Percentiles rank a stretch among this genome's conserved stretches.
These are phyloP conservation scores for Coprinopsis marcescibilis DNA, from an alignment of 768 basidiomycete genomes.

Conservation along the genomic window DNA sequence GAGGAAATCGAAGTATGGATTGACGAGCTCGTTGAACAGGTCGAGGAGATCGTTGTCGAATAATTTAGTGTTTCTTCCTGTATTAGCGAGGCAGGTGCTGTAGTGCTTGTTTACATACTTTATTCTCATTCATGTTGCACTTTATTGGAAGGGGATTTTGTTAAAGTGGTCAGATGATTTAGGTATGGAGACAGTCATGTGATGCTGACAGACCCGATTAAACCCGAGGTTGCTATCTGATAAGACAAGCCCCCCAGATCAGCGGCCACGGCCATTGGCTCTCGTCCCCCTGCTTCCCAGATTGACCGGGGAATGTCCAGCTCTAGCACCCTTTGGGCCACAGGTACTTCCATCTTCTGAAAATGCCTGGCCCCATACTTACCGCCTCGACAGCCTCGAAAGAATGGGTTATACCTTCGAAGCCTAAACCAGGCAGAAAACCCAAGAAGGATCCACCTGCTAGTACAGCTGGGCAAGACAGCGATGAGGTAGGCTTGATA, in stretches of 20 bases:
- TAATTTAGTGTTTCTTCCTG: no score
- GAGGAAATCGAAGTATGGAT: constrained; percentile 94
- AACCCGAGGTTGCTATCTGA: constrained; percentile 6
- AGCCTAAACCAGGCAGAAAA: constrained; percentile 83
- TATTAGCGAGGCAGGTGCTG: no score
- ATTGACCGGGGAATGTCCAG: constrained; percentile 29
- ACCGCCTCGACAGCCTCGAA: constrained; percentile 56
- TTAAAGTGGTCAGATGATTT: no score
- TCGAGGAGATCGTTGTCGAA: constrained; percentile 73
- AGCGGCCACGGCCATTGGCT: background rate
- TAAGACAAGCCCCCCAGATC: constrained; percentile 6
- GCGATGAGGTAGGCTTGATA: constrained; percentile 41
- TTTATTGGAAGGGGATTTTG: no score
- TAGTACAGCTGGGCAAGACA: constrained; percentile 30
- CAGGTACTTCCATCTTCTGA: constrained; percentile 38
- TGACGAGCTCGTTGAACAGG: constrained; percentile 90
- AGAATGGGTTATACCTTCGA: constrained; percentile 84
- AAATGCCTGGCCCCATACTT: constrained; percentile 11
- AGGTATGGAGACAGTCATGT: no score
- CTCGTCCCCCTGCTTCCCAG: background rate
- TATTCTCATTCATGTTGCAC: background rate
- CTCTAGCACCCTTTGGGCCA: constrained; percentile 67
- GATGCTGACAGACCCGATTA: background rate
- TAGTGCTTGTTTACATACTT: background rate
- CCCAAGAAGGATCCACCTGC: constrained; percentile 64